Percentiles rank a stretch among this genome's conserved stretches.
Evolutionary conservation across 768 basidiomycete genomes (phyloP).

Genomic region (Leccinum boreale): DNA sequence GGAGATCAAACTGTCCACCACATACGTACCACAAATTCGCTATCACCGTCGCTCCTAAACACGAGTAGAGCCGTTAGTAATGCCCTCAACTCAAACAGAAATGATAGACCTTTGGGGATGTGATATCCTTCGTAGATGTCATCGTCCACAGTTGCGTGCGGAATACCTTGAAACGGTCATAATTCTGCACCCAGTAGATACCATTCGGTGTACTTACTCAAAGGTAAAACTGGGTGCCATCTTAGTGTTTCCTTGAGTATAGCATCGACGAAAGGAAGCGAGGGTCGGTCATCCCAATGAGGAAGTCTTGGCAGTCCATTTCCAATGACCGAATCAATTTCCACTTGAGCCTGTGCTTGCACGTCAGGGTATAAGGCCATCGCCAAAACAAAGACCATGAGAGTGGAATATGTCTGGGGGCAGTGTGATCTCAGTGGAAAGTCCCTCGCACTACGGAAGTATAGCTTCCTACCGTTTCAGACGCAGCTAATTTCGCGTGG

Average conservation of each 20-base stretch:
- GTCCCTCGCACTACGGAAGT: background rate
- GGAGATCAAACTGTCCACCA: background rate
- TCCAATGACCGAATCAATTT: slow-evolving; percentile 20
- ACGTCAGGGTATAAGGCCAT: slow-evolving; percentile 26
- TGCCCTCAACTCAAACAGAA: background rate
- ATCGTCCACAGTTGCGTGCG: slow-evolving; percentile 35
- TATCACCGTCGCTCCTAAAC: slow-evolving; percentile 18
- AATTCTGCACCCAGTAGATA: background rate
- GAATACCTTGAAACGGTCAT: slow-evolving; percentile 19
- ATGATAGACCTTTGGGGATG: slow-evolving; percentile 46
- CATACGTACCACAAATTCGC: slow-evolving; percentile 17
- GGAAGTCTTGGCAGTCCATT: slow-evolving; percentile 18
- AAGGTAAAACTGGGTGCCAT: slow-evolving; percentile 20
- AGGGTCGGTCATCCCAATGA: slow-evolving; percentile 15
- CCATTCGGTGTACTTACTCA: slow-evolving; percentile 2
- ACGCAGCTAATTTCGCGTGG: slow-evolving; percentile 14
- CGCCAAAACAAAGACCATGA: slow-evolving; percentile 20
- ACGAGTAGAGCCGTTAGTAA: background rate
- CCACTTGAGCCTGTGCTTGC: slow-evolving; percentile 17
- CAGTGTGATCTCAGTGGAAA: slow-evolving; percentile 9
- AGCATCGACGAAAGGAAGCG: slow-evolving; percentile 21
- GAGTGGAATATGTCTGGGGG: slow-evolving; percentile 18
- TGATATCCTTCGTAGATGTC: slow-evolving; percentile 43
- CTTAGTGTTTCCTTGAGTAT: slow-evolving; percentile 24
- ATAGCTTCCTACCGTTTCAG: slow-evolving; percentile 20